These are phyloP conservation scores for Leccinum subgranulosum DNA, from an alignment of 768 basidiomycete genomes.

Conservation along the genomic window DNA sequence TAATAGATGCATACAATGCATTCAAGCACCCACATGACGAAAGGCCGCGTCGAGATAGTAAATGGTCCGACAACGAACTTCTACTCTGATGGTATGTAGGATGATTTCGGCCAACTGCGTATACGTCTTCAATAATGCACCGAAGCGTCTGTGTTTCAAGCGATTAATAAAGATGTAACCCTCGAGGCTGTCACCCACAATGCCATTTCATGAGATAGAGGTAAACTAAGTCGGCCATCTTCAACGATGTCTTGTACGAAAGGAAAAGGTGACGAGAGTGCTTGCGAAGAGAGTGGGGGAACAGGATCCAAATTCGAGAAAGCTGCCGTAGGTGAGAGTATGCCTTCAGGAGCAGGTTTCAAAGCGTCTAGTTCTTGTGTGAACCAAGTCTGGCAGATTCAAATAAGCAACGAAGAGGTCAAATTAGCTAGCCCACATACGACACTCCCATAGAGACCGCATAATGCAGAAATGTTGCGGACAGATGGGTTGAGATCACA, in stretches of 20 bases:
- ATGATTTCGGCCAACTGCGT: constrained; percentile 86
- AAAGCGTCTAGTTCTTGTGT: constrained; percentile 65
- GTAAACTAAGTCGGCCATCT: constrained; percentile 58
- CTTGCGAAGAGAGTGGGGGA: constrained; percentile 40
- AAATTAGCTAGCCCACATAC: constrained; percentile 43
- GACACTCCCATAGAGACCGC: constrained; percentile 81
- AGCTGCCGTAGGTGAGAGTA: constrained; percentile 49
- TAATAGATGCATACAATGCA: constrained; percentile 4
- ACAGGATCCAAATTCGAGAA: constrained; percentile 44
- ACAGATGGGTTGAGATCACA: constrained; percentile 68
- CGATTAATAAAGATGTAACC: constrained; percentile 2
- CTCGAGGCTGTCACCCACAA: constrained; percentile 51
- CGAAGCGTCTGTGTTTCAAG: constrained; percentile 68
- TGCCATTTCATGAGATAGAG: constrained; percentile 85
- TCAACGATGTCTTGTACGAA: constrained; percentile 34
- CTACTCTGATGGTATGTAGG: constrained; percentile 82
- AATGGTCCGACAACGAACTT: constrained; percentile 80
- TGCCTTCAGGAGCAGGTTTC: constrained; percentile 53
- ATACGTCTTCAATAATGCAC: constrained; percentile 87
- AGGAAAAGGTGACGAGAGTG: constrained; percentile 47
- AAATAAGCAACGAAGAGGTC: constrained; percentile 4
- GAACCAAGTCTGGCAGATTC: constrained; percentile 72
- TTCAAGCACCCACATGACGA: constrained; percentile 52
- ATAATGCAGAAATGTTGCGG: constrained; percentile 71
- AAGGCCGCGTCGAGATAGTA: constrained; percentile 80